phyloP scores from a whole-genome alignment of 176 grass and related monocot genomes.

The Oryza glaberrima region DNA sequence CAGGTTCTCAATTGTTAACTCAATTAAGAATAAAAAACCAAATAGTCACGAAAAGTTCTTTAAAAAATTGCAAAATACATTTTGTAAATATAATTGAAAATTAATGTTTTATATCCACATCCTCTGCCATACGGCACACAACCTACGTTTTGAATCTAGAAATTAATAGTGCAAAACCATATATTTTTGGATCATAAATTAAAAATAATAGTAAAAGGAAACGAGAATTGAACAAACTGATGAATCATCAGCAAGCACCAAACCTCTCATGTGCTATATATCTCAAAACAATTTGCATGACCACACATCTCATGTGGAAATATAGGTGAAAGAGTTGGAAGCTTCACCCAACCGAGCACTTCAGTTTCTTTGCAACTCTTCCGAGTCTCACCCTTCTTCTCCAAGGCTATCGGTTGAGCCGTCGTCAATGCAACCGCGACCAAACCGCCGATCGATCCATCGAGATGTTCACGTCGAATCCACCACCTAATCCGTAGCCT shows the following conservation, averaged over 20 bases:
- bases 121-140: too few relatives aligned
- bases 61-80: background rate
- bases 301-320: background rate
- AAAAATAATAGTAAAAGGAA: too few relatives aligned
- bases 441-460: constrained; percentile 26
- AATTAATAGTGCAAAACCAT: too few relatives aligned
- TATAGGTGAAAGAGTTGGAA: background rate
- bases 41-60: background rate
- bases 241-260: too few relatives aligned
- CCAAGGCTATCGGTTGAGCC: constrained; percentile 42
- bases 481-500: constrained; percentile 35
- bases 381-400: constrained; percentile 1
- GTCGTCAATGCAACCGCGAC: constrained; percentile 48
- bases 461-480: constrained; percentile 54
- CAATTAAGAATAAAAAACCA: background rate
- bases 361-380: background rate
- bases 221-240: too few relatives aligned
- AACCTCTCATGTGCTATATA: background rate
- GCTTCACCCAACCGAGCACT: constrained; percentile 51
- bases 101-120: too few relatives aligned
- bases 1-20: background rate
- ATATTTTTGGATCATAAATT: too few relatives aligned
- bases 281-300: constrained; percentile 1
- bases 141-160: too few relatives aligned
- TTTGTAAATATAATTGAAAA: too few relatives aligned